Conservation (phyloP, 352 stramenopile genomes). For the Pythium angustatum region DNA sequence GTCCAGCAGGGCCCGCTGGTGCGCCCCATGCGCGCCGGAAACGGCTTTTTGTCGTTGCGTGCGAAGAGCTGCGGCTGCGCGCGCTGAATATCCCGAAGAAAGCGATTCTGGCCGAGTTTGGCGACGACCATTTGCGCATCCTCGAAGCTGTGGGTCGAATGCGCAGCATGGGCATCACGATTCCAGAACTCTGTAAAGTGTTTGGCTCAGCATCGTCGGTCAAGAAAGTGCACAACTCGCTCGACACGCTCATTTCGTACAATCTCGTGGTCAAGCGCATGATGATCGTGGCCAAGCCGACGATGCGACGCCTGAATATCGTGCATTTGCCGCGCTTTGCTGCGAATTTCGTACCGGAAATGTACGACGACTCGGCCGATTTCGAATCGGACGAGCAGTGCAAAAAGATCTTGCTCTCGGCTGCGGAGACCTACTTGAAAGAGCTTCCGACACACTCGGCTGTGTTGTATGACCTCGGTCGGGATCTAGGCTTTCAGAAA, state of each 20-base stretch:
- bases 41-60: slow-evolving; percentile 49
- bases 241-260: slow-evolving; percentile 81
- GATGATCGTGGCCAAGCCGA: slow-evolving; percentile 66
- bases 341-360: slow-evolving; percentile 50
- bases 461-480: slow-evolving; percentile 69
- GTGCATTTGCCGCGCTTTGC: slow-evolving; percentile 79
- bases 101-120: slow-evolving; percentile 65
- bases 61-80: slow-evolving; percentile 61
- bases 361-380: slow-evolving; percentile 69
- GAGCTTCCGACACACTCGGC: slow-evolving; percentile 57
- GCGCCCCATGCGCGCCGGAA: background rate
- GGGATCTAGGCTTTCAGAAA: slow-evolving; percentile 68
- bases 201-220: slow-evolving; percentile 40
- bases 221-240: slow-evolving; percentile 73
- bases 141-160: slow-evolving; percentile 61
- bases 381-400: slow-evolving; percentile 85
- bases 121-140: slow-evolving; percentile 60
- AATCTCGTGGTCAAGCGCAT: slow-evolving; percentile 79
- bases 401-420: slow-evolving; percentile 60
- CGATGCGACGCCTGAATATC: slow-evolving; percentile 75
- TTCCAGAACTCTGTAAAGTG: slow-evolving; percentile 45
- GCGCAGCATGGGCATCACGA: slow-evolving; percentile 53
- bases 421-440: slow-evolving; percentile 63
- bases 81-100: slow-evolving; percentile 67
- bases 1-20: background rate